Evolutionary conservation across 345 rosid species (phyloP).

Genomic region (Punica granatum): DNA sequence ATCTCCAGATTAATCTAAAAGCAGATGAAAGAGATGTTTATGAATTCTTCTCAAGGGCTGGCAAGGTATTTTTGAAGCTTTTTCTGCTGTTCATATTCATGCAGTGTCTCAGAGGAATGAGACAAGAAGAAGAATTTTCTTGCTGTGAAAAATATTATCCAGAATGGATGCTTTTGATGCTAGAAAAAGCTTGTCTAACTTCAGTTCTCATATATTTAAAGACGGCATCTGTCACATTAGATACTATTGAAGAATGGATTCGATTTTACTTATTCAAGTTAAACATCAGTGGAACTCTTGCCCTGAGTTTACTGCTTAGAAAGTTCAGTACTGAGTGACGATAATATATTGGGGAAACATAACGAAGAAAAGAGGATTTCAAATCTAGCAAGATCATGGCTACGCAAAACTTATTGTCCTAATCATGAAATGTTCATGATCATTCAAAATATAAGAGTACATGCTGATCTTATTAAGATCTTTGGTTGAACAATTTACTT

Average conservation of each 20-base stretch:
- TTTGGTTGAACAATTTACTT: not conserved
- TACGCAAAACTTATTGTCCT: not conserved
- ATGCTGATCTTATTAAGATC: not conserved
- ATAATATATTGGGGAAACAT: not conserved
- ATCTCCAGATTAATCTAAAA: conserved; percentile 70
- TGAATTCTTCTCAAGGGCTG: conserved; percentile 94
- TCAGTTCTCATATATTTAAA: not conserved
- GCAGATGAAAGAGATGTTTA: conserved; percentile 92
- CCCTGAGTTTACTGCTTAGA: not conserved
- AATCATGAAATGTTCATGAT: not conserved
- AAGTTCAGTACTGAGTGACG: not conserved
- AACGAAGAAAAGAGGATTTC: not conserved
- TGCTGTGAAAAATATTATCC: not conserved
- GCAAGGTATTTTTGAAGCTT: conserved; percentile 53
- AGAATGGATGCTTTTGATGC: not conserved
- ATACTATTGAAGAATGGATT: not conserved
- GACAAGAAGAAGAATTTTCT: not conserved
- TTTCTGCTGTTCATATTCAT: not conserved
- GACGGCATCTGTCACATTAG: not conserved
- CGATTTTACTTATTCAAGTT: not conserved
- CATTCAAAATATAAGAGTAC: not conserved
- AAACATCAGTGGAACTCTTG: not conserved
- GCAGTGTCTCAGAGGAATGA: not conserved
- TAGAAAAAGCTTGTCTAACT: not conserved
- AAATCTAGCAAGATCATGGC: not conserved